These are phyloP conservation scores for Plectranthus barbatus DNA, from an alignment of 257 asterid species.

Conservation along the genomic window DNA sequence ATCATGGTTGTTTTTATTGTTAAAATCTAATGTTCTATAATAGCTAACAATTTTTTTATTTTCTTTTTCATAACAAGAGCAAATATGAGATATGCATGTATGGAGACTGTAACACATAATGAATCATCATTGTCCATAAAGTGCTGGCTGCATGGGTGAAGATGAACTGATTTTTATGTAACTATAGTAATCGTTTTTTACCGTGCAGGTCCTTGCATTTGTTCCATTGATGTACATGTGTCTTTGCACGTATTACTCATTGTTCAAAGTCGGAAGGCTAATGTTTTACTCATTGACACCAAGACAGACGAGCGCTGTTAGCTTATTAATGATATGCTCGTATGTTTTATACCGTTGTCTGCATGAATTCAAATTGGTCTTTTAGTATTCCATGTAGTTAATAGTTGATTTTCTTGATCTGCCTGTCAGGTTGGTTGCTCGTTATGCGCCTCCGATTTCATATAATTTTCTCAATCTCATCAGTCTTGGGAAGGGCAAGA, in stretches of 20 bases:
- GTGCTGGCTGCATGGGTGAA: not conserved
- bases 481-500: slow-evolving; percentile 60
- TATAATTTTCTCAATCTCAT: slow-evolving; percentile 97
- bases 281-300: slow-evolving; percentile 97
- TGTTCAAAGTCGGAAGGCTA: slow-evolving; percentile 88
- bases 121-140: not conserved
- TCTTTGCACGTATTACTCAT: slow-evolving; percentile 86
- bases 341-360: slow-evolving; percentile 31
- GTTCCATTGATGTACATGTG: slow-evolving; percentile 97
- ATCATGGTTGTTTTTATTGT: not conserved
- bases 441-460: slow-evolving; percentile 97
- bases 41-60: not conserved
- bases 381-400: not conserved
- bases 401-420: slow-evolving; percentile 13
- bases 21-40: not conserved
- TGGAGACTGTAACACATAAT: not conserved
- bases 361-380: not conserved
- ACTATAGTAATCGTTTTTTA: slow-evolving; percentile 7
- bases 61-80: not conserved
- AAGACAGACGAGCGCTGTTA: slow-evolving; percentile 84
- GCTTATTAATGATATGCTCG: slow-evolving; percentile 99
- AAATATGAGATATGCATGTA: not conserved
- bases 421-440: slow-evolving; percentile 89
- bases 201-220: slow-evolving; percentile 73
- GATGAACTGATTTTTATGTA: not conserved